Evolutionary conservation across 2,329 filamentous ascomycete species (phyloP).

Genomic region (Trichoderma afroharzianum): DNA sequence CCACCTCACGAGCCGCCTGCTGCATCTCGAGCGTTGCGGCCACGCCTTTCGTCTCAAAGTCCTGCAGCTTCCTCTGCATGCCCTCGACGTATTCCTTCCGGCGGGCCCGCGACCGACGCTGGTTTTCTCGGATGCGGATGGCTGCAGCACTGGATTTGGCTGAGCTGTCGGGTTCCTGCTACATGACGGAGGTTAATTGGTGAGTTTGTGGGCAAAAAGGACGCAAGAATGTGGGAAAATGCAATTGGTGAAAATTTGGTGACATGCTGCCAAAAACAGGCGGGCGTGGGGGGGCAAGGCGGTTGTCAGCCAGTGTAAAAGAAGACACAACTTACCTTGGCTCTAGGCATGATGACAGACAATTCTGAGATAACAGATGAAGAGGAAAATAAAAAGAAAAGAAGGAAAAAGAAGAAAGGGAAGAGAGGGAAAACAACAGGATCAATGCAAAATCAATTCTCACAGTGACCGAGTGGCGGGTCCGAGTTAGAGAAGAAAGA

Average conservation of each 20-base stretch:
- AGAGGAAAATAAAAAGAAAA: neutral
- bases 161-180: conserved; percentile 17
- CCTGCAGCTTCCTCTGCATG: conserved; percentile 44
- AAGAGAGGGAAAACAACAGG: neutral
- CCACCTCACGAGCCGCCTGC: conserved; percentile 47
- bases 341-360: conserved; percentile 21
- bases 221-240: neutral
- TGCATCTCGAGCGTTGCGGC: conserved; percentile 53
- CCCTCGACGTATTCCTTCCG: conserved; percentile 47
- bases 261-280: conserved; percentile 12
- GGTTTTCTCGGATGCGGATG: conserved; percentile 47
- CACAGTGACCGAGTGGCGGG: neutral
- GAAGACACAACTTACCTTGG: conserved; percentile 20
- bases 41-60: conserved; percentile 46
- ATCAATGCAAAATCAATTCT: neutral
- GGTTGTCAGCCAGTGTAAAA: neutral
- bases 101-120: conserved; percentile 50
- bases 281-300: neutral
- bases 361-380: neutral
- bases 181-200: neutral
- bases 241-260: conserved; percentile 10
- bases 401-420: neutral
- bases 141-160: conserved; percentile 31
- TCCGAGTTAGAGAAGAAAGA: neutral
- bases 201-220: neutral